Evolutionary conservation across 2,329 filamentous ascomycete species (phyloP).

Genomic region (Dendryphion nanum): DNA sequence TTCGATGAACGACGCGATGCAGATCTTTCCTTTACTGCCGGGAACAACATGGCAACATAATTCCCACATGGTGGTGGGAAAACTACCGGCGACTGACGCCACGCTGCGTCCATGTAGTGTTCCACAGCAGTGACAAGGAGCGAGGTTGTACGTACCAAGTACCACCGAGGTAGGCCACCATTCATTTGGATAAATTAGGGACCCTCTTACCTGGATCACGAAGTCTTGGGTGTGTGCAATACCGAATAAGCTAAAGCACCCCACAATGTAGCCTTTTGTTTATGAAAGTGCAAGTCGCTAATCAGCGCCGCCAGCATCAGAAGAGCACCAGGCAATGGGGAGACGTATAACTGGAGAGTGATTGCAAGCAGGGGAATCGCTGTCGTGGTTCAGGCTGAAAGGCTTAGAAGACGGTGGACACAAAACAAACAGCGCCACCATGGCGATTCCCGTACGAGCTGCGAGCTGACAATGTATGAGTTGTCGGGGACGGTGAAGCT

Average conservation of each 20-base stretch:
- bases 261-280: slow-evolving; percentile 13
- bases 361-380: no score
- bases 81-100: slow-evolving; percentile 6
- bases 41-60: no score
- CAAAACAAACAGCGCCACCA: no score
- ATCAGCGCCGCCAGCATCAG: slow-evolving; percentile 5
- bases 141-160: no score
- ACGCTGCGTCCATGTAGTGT: slow-evolving; percentile 3
- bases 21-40: slow-evolving; percentile 6
- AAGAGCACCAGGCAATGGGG: no score
- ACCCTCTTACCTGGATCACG: slow-evolving; percentile 10
- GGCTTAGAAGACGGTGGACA: no score
- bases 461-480: no score
- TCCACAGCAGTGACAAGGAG: slow-evolving; percentile 10
- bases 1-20: slow-evolving; percentile 10
- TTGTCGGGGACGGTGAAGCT: no score
- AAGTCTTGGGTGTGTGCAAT: slow-evolving; percentile 3
- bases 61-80: not conserved
- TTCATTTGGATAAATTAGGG: slow-evolving; percentile 26
- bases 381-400: no score
- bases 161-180: not conserved
- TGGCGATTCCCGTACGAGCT: no score
- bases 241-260: slow-evolving; percentile 14
- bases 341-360: no score
- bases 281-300: slow-evolving; percentile 3